These are phyloP conservation scores for Bimuria novae-zelandiae DNA, from an alignment of 2,329 filamentous ascomycete genomes.

Conservation along the genomic window DNA sequence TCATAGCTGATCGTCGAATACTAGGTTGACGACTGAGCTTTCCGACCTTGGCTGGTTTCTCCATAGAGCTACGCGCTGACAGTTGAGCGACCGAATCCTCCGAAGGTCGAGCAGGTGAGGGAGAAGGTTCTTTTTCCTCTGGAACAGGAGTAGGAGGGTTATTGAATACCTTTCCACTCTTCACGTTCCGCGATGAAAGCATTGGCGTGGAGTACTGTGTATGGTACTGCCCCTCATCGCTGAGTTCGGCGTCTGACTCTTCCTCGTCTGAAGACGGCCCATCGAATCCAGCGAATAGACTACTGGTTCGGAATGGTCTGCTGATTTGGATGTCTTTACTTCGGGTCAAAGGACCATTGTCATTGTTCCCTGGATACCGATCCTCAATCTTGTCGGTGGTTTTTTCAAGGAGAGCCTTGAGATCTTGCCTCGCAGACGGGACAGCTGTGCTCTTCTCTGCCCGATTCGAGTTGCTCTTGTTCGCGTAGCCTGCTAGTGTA, in stretches of 20 bases:
- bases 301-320: constrained; percentile 76
- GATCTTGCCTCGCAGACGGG: constrained; percentile 34
- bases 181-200: constrained; percentile 51
- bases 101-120: constrained; percentile 32
- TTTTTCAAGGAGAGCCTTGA: constrained; percentile 35
- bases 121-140: constrained; percentile 47
- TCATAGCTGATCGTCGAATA: constrained; percentile 79
- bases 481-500: constrained; percentile 3
- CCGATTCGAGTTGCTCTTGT: constrained; percentile 23
- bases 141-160: constrained; percentile 49
- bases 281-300: constrained; percentile 85
- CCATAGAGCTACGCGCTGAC: constrained; percentile 41
- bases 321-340: constrained; percentile 64
- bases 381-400: constrained; percentile 56
- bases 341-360: constrained; percentile 72
- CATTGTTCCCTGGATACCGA: constrained; percentile 77
- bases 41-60: constrained; percentile 41
- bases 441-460: constrained; percentile 21
- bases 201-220: constrained; percentile 51
- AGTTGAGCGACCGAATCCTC: constrained; percentile 35
- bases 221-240: constrained; percentile 65
- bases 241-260: constrained; percentile 62
- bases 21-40: constrained; percentile 55
- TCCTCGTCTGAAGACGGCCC: constrained; percentile 61
- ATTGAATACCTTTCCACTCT: constrained; percentile 51